Evolutionary conservation across 257 asterid genomes (phyloP).

Genomic region (Salvia miltiorrhiza): DNA sequence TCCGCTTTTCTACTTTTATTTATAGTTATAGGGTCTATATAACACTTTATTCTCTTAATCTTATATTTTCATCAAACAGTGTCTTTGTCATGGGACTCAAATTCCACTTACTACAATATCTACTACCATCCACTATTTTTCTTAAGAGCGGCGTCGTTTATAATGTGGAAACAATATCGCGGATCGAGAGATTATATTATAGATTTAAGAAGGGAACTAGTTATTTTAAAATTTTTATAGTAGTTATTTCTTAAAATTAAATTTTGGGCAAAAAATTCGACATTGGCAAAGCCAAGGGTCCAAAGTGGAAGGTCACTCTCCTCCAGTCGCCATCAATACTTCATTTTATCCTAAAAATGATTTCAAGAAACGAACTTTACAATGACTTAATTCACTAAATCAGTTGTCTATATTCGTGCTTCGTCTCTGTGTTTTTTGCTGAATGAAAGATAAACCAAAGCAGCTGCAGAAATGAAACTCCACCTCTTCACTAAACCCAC

Average conservation of each 20-base stretch:
- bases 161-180: too few relatives aligned
- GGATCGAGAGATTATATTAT: too few relatives aligned
- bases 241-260: neutral
- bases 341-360: conserved; percentile 28
- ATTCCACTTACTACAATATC: too few relatives aligned
- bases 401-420: neutral
- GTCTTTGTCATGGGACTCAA: too few relatives aligned
- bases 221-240: neutral
- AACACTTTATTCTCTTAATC: too few relatives aligned
- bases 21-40: too few relatives aligned
- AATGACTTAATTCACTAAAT: neutral
- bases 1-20: too few relatives aligned
- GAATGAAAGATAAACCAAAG: conserved; percentile 20
- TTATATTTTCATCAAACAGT: too few relatives aligned
- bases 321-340: conserved; percentile 17
- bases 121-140: too few relatives aligned
- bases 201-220: neutral
- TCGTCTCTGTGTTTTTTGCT: neutral
- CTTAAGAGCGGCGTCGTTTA: too few relatives aligned
- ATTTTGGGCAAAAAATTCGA: neutral
- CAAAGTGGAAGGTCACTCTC: too few relatives aligned
- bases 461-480: conserved; percentile 17
- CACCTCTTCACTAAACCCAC: conserved; percentile 32
- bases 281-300: conserved; percentile 20
- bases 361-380: neutral